Evolutionary conservation across 2,329 filamentous ascomycete genomes (phyloP).

Genomic region (Juglanconis sp.): DNA sequence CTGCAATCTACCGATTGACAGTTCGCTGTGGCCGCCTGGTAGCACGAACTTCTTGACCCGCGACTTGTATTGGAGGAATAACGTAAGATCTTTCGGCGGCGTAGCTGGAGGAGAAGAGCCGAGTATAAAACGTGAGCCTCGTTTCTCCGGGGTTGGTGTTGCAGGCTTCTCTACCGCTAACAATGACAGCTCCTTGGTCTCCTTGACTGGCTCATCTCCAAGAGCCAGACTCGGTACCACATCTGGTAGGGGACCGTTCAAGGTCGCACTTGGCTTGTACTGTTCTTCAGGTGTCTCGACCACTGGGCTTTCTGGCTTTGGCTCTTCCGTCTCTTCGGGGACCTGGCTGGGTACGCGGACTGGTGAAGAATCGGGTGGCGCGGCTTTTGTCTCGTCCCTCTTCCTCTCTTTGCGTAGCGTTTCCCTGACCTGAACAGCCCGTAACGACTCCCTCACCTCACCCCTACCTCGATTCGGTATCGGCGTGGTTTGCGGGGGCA

Average conservation of each 20-base stretch:
- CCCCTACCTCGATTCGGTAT: slow-evolving; percentile 78
- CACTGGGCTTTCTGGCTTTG: slow-evolving; percentile 40
- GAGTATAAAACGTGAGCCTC: slow-evolving; percentile 52
- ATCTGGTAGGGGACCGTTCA: slow-evolving; percentile 56
- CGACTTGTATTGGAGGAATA: slow-evolving; percentile 95
- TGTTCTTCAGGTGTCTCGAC: slow-evolving; percentile 66
- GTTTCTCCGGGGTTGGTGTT: slow-evolving; percentile 40
- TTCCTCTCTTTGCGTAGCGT: slow-evolving; percentile 47
- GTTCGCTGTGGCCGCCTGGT: slow-evolving; percentile 75
- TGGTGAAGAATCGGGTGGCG: slow-evolving; percentile 47
- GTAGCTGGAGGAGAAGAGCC: slow-evolving; percentile 65
- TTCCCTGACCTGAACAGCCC: slow-evolving; percentile 56
- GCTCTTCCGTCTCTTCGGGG: slow-evolving; percentile 53
- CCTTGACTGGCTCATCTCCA: slow-evolving; percentile 27
- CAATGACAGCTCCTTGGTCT: slow-evolving; percentile 20
- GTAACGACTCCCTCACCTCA: slow-evolving; percentile 82
- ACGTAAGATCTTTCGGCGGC: slow-evolving; percentile 78
- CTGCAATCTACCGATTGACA: slow-evolving; percentile 85
- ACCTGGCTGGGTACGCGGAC: slow-evolving; percentile 58
- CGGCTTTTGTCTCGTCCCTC: slow-evolving; percentile 37
- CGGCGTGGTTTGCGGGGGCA: slow-evolving; percentile 78
- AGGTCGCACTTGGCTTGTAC: slow-evolving; percentile 53
- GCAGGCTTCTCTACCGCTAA: slow-evolving; percentile 15
- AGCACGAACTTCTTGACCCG: slow-evolving; percentile 96
- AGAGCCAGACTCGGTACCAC: slow-evolving; percentile 35